Evolutionary conservation across 257 asterid genomes (phyloP).

Genomic region (Ophiorrhiza pumila): DNA sequence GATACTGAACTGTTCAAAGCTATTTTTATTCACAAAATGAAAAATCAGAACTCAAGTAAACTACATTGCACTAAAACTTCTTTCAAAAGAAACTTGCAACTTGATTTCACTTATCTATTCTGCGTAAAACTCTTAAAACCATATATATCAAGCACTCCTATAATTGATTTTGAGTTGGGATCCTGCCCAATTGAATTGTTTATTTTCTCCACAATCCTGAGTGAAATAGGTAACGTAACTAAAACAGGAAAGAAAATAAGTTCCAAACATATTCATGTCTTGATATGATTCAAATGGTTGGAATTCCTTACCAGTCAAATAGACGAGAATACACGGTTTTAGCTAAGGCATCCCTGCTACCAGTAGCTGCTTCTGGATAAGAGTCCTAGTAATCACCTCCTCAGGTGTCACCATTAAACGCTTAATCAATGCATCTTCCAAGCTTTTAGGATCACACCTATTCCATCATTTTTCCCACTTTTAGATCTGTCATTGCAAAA

Average conservation of each 20-base stretch:
- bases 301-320: constrained; percentile 70
- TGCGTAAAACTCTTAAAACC: constrained; percentile 94
- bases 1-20: constrained; percentile 99
- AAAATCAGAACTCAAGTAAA: background rate
- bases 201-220: constrained; percentile 94
- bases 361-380: constrained; percentile 90
- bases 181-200: constrained; percentile 96
- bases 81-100: background rate
- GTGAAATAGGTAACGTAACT: constrained; percentile 17
- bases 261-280: background rate
- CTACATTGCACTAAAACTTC: background rate
- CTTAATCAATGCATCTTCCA: constrained; percentile 90
- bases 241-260: constrained; percentile 4
- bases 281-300: background rate
- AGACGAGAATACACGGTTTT: constrained; percentile 84
- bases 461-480: constrained; percentile 27
- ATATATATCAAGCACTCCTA: constrained; percentile 96
- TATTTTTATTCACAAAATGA: constrained; percentile 24
- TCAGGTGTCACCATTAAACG: constrained; percentile 99
- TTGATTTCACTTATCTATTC: constrained; percentile 38
- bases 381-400: constrained; percentile 88
- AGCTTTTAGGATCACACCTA: constrained; percentile 91
- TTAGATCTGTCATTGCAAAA: constrained; percentile 11
- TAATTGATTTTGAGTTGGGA: constrained; percentile 88
- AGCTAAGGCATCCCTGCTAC: constrained; percentile 95